Base-by-base conservation (phyloP, 1,139 yeast species). In the Zygosaccharomyces sapae region DNA sequence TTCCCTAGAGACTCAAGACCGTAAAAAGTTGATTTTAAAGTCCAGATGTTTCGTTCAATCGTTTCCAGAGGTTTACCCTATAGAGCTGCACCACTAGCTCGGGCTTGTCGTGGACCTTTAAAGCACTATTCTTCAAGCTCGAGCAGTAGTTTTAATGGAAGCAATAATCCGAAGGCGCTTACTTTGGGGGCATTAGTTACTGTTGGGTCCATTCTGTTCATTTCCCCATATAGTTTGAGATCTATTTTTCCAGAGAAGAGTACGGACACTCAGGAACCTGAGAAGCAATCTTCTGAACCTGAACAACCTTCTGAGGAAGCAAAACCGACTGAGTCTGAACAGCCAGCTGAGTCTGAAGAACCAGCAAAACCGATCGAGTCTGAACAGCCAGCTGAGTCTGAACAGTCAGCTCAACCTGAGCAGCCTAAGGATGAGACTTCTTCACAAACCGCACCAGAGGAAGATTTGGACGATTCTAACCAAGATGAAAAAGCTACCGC, bases 401-500 rank as follows among this genome's bases (percentile, higher is more conserved):
- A 38, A 16, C 16, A 42, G 25, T 2, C 25, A 35, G 27, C 40
- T 22, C 18, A 31, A 34, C 27, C 22, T 9, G 36, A 29, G 29
- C 33, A 13, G 27, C 27, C 20, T 34, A 45, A 22, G 16, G 38
- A 31, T 7, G 33, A 9, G 2, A 5, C 41, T 3, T 16, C 8
- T 24, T 13, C 43, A 3, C 37, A 41, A 30, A 4, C 38, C 4
- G 43, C 36, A 7, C 41, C n/a, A 19, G 33, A 38, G 3, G 41
- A 38, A 16, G 5, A 31, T 25, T 13, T 7, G 27, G 39, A 27
- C 7, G 18, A n/a, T 5, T 20, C 34, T 12, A 13, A 38, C 4
- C 27, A 27, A 10, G 34, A 8, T n/a, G 45, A 44, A 16, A 20
- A 9, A 18, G 41, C 33, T 7, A 38, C 41, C 38, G 97, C 98